Evolutionary conservation across 768 basidiomycete species (phyloP).

Genomic region (Cystofilobasidium capitatum): DNA sequence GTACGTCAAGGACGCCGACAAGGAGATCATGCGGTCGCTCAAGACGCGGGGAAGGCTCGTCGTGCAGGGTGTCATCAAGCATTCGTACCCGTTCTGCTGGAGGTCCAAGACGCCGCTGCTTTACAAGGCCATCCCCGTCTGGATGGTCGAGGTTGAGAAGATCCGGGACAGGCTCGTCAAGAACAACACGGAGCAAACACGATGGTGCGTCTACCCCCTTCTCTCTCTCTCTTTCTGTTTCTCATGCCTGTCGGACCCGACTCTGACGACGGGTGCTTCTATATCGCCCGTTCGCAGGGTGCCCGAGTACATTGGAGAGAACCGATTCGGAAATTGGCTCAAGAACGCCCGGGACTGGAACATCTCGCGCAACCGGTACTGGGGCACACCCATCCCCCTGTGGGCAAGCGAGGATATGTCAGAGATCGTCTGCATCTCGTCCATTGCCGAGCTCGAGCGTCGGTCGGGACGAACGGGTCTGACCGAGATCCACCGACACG

Average conservation of each 20-base stretch:
- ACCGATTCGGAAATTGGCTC: slow-evolving; percentile 93
- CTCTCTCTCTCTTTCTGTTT: neutral
- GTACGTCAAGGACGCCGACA: slow-evolving; percentile 92
- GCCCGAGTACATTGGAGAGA: slow-evolving; percentile 78
- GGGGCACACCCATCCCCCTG: slow-evolving; percentile 94
- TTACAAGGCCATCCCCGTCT: slow-evolving; percentile 88
- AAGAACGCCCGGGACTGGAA: slow-evolving; percentile 99
- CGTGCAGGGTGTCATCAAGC: slow-evolving; percentile 72
- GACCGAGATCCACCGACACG: slow-evolving; percentile 84
- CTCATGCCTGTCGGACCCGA: neutral
- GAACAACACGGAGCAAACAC: slow-evolving; percentile 71
- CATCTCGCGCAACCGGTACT: slow-evolving; percentile 95
- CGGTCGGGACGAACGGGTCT: slow-evolving; percentile 76
- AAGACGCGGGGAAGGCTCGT: slow-evolving; percentile 80
- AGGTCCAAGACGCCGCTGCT: slow-evolving; percentile 93
- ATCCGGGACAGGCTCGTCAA: slow-evolving; percentile 75
- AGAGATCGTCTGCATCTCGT: slow-evolving; percentile 82
- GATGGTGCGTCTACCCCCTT: slow-evolving; percentile 52
- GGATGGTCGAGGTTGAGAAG: slow-evolving; percentile 85
- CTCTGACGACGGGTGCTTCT: neutral
- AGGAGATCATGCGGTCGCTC: slow-evolving; percentile 80
- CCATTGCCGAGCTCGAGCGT: slow-evolving; percentile 74
- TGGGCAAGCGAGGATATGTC: slow-evolving; percentile 90
- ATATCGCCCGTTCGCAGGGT: slow-evolving; percentile 52
- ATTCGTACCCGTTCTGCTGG: slow-evolving; percentile 98